Conservation (phyloP, 1,284 basidiomycete species). For the Puccinia triticina region DNA sequence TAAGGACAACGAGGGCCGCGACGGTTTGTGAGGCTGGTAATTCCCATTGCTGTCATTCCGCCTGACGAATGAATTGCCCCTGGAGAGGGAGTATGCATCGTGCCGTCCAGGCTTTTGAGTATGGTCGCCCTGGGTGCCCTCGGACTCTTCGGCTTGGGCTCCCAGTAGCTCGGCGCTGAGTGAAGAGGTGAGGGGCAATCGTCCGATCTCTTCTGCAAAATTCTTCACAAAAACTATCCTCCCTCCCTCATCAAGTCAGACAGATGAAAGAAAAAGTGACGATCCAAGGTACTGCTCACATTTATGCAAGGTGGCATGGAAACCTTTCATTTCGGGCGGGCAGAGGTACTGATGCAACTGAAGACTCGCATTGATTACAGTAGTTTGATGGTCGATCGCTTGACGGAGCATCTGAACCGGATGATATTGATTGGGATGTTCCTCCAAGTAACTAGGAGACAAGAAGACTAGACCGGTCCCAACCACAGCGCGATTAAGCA, state of each 20-base stretch:
- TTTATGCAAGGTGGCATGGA: conserved; percentile 85
- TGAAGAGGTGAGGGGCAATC: conserved; percentile 55
- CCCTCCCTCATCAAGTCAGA: background rate
- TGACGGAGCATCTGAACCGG: conserved; percentile 71
- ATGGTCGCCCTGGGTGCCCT: background rate
- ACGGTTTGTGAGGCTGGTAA: background rate
- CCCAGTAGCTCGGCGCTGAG: background rate
- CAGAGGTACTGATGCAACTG: conserved; percentile 80
- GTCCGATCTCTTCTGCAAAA: conserved; percentile 78
- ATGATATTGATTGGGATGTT: conserved; percentile 72
- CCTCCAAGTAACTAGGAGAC: conserved; percentile 69
- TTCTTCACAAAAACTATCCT: conserved; percentile 76
- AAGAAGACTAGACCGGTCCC: conserved; percentile 68
- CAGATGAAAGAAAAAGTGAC: background rate
- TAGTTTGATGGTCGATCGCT: conserved; percentile 80
- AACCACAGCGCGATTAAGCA: conserved; percentile 11
- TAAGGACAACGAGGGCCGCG: conserved; percentile 19
- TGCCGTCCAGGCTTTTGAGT: conserved; percentile 17
- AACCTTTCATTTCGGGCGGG: conserved; percentile 80
- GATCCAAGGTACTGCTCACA: conserved; percentile 42
- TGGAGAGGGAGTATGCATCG: conserved; percentile 2
- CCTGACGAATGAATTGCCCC: conserved; percentile 21
- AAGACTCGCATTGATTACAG: conserved; percentile 78
- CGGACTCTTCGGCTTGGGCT: background rate
- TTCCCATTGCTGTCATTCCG: conserved; percentile 6